phyloP scores from a whole-genome alignment of 2,329 filamentous ascomycete species.

The Cladorrhinum sp. region DNA sequence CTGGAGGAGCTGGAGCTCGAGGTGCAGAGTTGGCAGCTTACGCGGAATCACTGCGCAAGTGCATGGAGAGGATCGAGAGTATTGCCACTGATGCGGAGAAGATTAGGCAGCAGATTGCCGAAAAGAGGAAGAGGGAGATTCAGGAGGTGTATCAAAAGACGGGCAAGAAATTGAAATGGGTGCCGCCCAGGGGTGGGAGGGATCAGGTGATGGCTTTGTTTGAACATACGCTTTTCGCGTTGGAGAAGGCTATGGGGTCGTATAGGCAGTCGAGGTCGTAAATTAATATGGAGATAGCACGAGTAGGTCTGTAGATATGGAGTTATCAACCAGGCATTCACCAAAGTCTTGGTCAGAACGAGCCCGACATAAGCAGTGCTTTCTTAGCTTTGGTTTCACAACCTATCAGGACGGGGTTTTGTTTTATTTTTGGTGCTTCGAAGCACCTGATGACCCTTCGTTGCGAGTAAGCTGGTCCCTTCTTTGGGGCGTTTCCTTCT shows the following conservation, averaged over 20 bases:
- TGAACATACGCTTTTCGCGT: slow-evolving; percentile 40
- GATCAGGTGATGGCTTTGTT: slow-evolving; percentile 74
- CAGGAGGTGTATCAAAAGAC: slow-evolving; percentile 69
- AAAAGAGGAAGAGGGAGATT: slow-evolving; percentile 66
- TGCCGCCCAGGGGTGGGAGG: slow-evolving; percentile 70
- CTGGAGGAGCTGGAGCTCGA: slow-evolving; percentile 68
- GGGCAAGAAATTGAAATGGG: slow-evolving; percentile 69
- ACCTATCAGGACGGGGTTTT: too few relatives aligned
- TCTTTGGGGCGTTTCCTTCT: too few relatives aligned
- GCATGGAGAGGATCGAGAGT: slow-evolving; percentile 72
- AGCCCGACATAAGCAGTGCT: too few relatives aligned
- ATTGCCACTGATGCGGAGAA: slow-evolving; percentile 78
- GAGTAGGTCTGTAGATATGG: too few relatives aligned
- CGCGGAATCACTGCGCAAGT: slow-evolving; percentile 75
- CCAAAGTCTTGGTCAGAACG: too few relatives aligned
- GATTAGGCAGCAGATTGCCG: slow-evolving; percentile 66
- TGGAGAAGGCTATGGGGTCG: background rate
- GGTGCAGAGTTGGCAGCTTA: too few relatives aligned
- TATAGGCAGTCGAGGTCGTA: background rate
- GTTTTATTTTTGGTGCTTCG: too few relatives aligned
- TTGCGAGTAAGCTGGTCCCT: too few relatives aligned
- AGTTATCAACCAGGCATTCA: too few relatives aligned
- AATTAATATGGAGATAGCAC: background rate
- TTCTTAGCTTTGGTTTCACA: too few relatives aligned
- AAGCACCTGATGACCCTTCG: too few relatives aligned